A percentile compares a stretch with the other conserved stretches of the same genome.
phyloP scores from a whole-genome alignment of 257 asterid species.

The Primulina eburnea region DNA sequence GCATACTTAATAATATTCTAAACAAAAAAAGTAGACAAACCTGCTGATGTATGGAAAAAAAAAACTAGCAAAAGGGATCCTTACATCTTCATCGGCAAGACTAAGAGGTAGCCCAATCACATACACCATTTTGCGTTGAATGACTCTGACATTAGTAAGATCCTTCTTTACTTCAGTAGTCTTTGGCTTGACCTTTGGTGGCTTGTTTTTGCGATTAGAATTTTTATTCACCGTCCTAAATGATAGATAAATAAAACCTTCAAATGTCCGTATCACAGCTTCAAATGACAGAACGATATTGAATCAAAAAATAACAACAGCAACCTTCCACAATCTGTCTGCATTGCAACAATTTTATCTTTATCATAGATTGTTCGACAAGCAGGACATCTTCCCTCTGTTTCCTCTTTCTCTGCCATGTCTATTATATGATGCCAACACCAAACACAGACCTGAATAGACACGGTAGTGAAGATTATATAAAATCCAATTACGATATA shows the following conservation, averaged over 20 bases:
- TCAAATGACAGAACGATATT: constrained; percentile 18
- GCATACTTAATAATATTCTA: constrained; percentile 3
- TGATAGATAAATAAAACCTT: constrained; percentile 22
- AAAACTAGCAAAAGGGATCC: constrained; percentile 25
- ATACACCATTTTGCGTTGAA: constrained; percentile 91
- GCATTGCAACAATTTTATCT: constrained; percentile 80
- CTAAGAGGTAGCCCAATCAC: constrained; percentile 89
- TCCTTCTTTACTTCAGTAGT: constrained; percentile 75
- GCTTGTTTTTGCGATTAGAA: constrained; percentile 62
- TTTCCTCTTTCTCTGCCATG: constrained; percentile 86
- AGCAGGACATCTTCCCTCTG: constrained; percentile 95
- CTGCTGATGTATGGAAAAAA: background rate
- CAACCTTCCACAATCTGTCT: constrained; percentile 76
- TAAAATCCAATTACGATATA: background rate
- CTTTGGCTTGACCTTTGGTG: constrained; percentile 78
- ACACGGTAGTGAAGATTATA: constrained; percentile 17
- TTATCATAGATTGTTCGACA: constrained; percentile 79
- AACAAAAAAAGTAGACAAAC: background rate
- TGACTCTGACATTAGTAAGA: constrained; percentile 82
- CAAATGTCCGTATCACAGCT: constrained; percentile 11
- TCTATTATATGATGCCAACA: constrained; percentile 98
- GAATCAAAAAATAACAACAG: constrained; percentile 11
- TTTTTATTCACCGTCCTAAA: constrained; percentile 50
- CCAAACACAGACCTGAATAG: constrained; percentile 81
- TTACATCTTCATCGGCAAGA: constrained; percentile 91